Base-by-base conservation (phyloP, 805 yeast species). In the Tetrapisispora iriomotensis region DNA sequence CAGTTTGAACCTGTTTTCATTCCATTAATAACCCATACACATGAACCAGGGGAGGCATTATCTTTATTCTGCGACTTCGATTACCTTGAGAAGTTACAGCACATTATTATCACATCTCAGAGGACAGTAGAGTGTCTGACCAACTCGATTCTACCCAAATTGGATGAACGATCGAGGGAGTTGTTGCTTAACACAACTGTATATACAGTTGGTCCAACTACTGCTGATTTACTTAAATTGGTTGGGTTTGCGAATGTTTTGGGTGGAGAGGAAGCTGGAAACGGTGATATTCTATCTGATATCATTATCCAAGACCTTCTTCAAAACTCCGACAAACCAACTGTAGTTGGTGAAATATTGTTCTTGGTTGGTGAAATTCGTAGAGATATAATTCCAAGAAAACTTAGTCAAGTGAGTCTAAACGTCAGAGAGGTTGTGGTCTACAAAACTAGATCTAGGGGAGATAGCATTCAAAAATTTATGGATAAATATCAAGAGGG, bases 141-240 rank as follows among this genome's bases (percentile, higher is more conserved):
- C 44, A 64, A 65, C 28, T 56, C 72, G 12, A 60, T 79, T 6
- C 36, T 60, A 1, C 50, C 61, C 8, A 25, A 31, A 1, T 42
- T 62, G 10, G 15, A 50, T 2, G 34, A 31, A 0, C 49, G 35
- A 1, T 9, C 31, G 4, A 33, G n/a, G 22, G 9, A 29, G 6
- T 8, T 36, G 0, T 62, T 78, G 1, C 54, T 74, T 6, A 39
- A 46, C 3, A 77, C 76, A 48, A 73, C 78, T 0, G 79, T 81
- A 0, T 90, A 78, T 53, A 85, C 96, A 0, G 96, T 90, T 6
- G 97, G 97, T 0, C 95, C 95, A 1, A 87, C 95, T 0, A 90
- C 97, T 0, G 72, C 71, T 15, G 64, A 65, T 13, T 74, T 81
- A 14, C 58, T 90, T 10, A 43, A 54, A 2, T 63, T 66, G 6